A percentile compares a stretch with the other conserved stretches of the same genome.
Evolutionary conservation across 305 asterid genomes (phyloP).

Genomic region (Fraxinus albicans): DNA sequence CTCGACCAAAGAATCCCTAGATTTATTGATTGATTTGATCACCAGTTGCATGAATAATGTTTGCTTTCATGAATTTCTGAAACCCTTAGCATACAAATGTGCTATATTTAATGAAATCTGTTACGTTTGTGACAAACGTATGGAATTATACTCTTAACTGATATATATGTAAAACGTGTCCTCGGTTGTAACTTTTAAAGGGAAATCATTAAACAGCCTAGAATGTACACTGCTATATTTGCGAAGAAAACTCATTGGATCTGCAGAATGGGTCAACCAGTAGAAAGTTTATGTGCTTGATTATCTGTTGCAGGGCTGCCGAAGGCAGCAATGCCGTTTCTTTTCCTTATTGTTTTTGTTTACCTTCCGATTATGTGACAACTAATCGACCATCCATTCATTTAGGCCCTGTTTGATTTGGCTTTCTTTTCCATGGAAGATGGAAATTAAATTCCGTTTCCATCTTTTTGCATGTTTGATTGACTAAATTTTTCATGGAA

Average conservation of each 20-base stretch:
- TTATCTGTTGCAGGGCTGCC: neutral
- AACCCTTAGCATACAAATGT: neutral
- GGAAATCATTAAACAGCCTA: neutral
- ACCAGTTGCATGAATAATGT: neutral
- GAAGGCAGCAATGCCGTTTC: constrained; percentile 4
- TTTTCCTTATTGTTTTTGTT: constrained; percentile 14
- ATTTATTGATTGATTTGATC: neutral
- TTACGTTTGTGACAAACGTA: neutral
- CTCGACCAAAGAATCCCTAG: neutral
- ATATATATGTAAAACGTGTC: neutral
- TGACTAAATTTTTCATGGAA: no score
- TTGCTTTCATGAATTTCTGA: neutral
- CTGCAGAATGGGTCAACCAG: neutral
- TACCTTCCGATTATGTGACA: constrained; percentile 11
- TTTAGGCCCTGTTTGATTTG: no score
- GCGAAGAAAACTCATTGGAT: constrained; percentile 2
- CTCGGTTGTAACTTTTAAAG: neutral
- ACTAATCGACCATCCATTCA: neutral
- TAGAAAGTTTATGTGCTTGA: neutral
- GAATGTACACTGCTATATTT: neutral
- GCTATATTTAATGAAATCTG: neutral
- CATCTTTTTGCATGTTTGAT: no score
- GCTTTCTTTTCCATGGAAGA: no score
- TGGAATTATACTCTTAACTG: neutral
- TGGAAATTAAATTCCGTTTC: no score